These are phyloP conservation scores for Eimeria brunetti DNA, from an alignment of 169 alveolate species.

Conservation along the genomic window DNA sequence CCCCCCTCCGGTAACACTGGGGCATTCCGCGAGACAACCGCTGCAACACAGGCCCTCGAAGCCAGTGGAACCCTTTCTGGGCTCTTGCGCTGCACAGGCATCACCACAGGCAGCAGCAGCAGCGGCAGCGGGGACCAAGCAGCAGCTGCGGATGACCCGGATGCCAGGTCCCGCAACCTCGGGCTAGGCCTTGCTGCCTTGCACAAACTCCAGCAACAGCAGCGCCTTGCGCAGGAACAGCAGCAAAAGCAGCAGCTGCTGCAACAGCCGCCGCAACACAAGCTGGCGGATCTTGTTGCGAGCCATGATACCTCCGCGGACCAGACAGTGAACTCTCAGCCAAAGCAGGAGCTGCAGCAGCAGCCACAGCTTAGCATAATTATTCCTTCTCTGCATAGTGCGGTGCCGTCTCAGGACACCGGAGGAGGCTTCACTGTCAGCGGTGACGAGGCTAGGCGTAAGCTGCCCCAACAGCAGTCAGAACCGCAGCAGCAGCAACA, in stretches of 20 bases:
- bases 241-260: conserved; percentile 7
- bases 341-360: not conserved
- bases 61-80: not conserved
- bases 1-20: not conserved
- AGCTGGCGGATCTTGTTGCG: not conserved
- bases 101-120: not conserved
- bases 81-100: not conserved
- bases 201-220: conserved; percentile 57
- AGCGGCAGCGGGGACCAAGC: not conserved
- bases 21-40: not conserved
- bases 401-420: not conserved
- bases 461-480: not conserved
- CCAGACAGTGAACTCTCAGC: not conserved
- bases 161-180: conserved; percentile 38
- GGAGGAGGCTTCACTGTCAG: not conserved
- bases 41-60: not conserved
- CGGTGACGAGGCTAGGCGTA: not conserved
- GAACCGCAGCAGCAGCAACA: not conserved
- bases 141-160: conserved; percentile 27
- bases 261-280: conserved; percentile 3
- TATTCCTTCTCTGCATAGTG: not conserved
- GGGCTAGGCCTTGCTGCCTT: conserved; percentile 63
- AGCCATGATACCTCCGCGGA: not conserved
- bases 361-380: conserved; percentile 12
- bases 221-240: conserved; percentile 29